phyloP scores from a whole-genome alignment of 106 monocot species.

The Dendrobium huoshanense region DNA sequence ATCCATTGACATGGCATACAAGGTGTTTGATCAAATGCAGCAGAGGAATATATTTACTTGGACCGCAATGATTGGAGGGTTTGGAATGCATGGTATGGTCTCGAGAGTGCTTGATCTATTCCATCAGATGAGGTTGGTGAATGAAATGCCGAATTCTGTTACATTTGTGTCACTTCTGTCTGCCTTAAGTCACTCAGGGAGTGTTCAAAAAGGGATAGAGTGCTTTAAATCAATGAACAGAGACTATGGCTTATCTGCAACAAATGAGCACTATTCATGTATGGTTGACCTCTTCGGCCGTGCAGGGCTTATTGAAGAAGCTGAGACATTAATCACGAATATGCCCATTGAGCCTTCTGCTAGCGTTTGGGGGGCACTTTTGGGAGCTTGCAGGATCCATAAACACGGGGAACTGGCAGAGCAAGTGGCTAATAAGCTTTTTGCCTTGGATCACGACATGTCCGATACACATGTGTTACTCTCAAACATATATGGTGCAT shows the following conservation, averaged over 20 bases:
- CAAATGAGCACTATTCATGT: constrained; percentile 30
- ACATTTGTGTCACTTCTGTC: constrained; percentile 28
- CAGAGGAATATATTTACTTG: constrained; percentile 28
- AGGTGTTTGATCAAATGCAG: constrained; percentile 20
- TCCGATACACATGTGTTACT: constrained; percentile 23
- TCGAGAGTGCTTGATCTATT: constrained; percentile 20
- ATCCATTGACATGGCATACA: constrained; percentile 7
- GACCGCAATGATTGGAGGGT: constrained; percentile 35
- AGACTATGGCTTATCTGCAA: constrained; percentile 19
- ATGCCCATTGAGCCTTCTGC: constrained; percentile 19
- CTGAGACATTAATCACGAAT: constrained; percentile 18
- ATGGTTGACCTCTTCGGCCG: constrained; percentile 48
- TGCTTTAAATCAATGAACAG: constrained; percentile 26
- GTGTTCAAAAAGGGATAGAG: constrained; percentile 17
- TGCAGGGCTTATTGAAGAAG: constrained; percentile 30
- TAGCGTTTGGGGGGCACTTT: constrained; percentile 29
- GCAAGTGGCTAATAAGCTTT: constrained; percentile 24
- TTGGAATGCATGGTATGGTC: constrained; percentile 23
- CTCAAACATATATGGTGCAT: constrained; percentile 32
- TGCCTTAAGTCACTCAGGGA: constrained; percentile 32
- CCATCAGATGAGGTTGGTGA: constrained; percentile 22
- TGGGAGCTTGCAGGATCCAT: constrained; percentile 34
- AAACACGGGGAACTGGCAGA: constrained; percentile 14
- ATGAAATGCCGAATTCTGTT: constrained; percentile 19
- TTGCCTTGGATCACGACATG: constrained; percentile 20